Evolutionary conservation across 1,284 basidiomycete species (phyloP), one percentile per base, ranked within the genome.

Genomic region (Apiotrichum brassicae): DNA sequence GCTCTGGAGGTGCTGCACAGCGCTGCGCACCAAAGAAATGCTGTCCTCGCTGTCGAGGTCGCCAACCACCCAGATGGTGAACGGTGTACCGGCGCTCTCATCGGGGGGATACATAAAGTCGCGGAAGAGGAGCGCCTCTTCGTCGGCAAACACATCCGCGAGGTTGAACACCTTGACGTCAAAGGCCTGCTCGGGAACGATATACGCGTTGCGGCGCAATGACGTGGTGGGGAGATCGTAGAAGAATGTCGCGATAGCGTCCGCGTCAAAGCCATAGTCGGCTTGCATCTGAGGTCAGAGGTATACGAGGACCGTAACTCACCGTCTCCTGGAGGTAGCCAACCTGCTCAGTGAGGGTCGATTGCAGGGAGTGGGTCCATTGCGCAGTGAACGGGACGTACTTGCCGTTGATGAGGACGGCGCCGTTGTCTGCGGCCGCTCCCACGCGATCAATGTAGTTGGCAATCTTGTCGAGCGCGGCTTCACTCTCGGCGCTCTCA

Each of bases 341-440:
- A 48, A 87, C 68, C 58, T 89, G 86, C 13, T 73, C 65, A 1
- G 66, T 72, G 26, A 83, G 65, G 58, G 87, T 85, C 5, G 63
- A 70, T 66, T 90, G 86, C 56, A 92, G 76, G 38, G 54, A 33
- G 16, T 51, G 45, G 19, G 62, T 63, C 64, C 68, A 84, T 34
- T 79, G 79, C 85, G 92, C 61, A 20, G 51, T 79, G 52, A 88
- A 72, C 6, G 79, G 72, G 26, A 84, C 78, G 64, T 87, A 80
- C 61, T 85, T 89, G 14, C 94, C 94, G 62, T 97, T 97, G 61
- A 97, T 76, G 67, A 97, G 94, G 22, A 76, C 79, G 65, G 70
- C 68, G 8, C 67, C 65, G 2, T 47, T 39, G 6, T 57, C 28
- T 13, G 57, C 58, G 3, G 58, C 59, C 4, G 66, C 61, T 7